These are phyloP conservation scores for Globisporangium canariense DNA, from an alignment of 352 stramenopile species.

Conservation along the genomic window DNA sequence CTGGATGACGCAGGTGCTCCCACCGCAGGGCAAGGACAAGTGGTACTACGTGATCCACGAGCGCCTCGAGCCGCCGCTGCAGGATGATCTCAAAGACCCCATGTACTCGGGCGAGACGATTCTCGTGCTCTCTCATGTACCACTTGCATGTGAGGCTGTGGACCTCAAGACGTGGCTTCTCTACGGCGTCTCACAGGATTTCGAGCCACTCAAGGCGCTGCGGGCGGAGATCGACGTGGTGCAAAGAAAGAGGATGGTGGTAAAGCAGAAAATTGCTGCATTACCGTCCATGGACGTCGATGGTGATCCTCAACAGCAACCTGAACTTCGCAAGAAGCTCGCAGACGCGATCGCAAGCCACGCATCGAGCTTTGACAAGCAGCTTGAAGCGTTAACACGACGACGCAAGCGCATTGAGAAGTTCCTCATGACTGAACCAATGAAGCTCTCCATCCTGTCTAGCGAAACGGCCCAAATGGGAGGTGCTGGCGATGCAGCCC, in stretches of 20 bases:
- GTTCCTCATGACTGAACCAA: conserved; percentile 55
- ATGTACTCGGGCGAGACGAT: conserved; percentile 52
- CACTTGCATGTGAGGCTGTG: conserved; percentile 41
- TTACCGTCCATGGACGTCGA: conserved; percentile 46
- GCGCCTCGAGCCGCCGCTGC: conserved; percentile 46
- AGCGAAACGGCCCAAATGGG: conserved; percentile 18
- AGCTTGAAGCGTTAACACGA: conserved; percentile 32
- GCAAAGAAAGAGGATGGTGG: conserved; percentile 36
- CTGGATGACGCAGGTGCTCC: conserved; percentile 60
- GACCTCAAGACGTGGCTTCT: conserved; percentile 61
- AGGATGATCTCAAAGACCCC: conserved; percentile 56
- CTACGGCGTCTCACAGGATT: conserved; percentile 57
- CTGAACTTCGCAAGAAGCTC: conserved; percentile 53
- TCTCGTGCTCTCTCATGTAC: conserved; percentile 55
- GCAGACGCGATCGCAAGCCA: conserved; percentile 38
- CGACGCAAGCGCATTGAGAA: conserved; percentile 35
- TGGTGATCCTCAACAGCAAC: conserved; percentile 40
- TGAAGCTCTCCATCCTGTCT: conserved; percentile 37
- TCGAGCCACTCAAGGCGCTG: conserved; percentile 38
- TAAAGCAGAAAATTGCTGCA: conserved; percentile 53
- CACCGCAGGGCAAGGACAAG: conserved; percentile 39
- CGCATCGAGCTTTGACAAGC: conserved; percentile 35
- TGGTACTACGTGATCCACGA: conserved; percentile 79
- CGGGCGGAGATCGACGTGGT: conserved; percentile 31
- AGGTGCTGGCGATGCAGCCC: background rate